Conservation (phyloP, 768 basidiomycete genomes). For the Mycena polygramma region DNA sequence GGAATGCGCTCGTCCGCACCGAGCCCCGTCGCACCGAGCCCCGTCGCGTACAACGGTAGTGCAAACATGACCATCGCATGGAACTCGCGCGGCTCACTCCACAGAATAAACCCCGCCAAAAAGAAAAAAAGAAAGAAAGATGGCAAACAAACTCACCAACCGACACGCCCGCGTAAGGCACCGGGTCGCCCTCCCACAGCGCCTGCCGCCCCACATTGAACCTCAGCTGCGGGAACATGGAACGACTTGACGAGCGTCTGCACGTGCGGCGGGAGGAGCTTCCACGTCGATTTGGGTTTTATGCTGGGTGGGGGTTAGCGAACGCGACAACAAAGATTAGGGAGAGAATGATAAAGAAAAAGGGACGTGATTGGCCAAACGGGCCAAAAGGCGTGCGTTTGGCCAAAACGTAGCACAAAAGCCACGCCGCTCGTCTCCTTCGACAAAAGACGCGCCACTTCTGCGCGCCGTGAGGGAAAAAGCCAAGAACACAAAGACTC, state of each 20-base stretch:
- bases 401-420: too few species aligned
- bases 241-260: slow-evolving; percentile 83
- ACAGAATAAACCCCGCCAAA: too few species aligned
- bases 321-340: too few species aligned
- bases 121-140: neutral
- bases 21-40: too few species aligned
- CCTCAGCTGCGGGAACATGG: slow-evolving; percentile 88
- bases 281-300: slow-evolving; percentile 95
- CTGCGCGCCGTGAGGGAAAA: neutral
- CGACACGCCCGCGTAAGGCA: slow-evolving; percentile 83
- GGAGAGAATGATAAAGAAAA: neutral
- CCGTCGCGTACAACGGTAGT: too few species aligned
- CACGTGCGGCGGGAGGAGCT: slow-evolving; percentile 87
- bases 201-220: slow-evolving; percentile 78
- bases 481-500: slow-evolving; percentile 40
- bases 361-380: too few species aligned
- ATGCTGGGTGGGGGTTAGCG: slow-evolving; percentile 62
- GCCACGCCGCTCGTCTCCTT: too few species aligned
- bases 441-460: too few species aligned
- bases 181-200: slow-evolving; percentile 85
- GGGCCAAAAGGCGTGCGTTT: too few species aligned
- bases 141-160: slow-evolving; percentile 64
- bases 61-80: too few species aligned
- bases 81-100: too few species aligned
- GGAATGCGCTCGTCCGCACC: too few species aligned